Conservation (phyloP, 192 early-diverging fungal genomes). For the Entrophospora sp. region DNA sequence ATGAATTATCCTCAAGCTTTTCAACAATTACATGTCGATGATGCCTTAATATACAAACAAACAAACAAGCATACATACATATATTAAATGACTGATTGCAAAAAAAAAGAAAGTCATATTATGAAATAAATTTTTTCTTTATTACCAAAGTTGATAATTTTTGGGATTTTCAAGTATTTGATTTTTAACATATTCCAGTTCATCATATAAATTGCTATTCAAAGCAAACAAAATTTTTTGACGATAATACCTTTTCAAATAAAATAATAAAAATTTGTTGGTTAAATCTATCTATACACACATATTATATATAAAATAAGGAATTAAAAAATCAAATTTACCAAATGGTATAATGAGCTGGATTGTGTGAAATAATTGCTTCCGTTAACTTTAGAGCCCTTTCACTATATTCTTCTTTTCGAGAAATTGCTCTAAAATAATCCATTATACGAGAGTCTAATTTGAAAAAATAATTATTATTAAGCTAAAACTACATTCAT, state of each 20-base stretch:
- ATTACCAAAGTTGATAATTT: slow-evolving; percentile 92
- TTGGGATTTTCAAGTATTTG: slow-evolving; percentile 75
- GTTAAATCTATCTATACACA: background rate
- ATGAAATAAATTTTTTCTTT: background rate
- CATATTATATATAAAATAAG: background rate
- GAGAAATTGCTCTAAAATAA: slow-evolving; percentile 76
- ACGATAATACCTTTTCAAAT: slow-evolving; percentile 63
- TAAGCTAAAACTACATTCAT: no score
- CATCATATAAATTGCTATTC: slow-evolving; percentile 50
- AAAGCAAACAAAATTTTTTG: slow-evolving; percentile 68
- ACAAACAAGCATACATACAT: no score
- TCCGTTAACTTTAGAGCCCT: slow-evolving; percentile 77
- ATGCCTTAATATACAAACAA: slow-evolving; percentile 46
- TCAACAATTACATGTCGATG: slow-evolving; percentile 71
- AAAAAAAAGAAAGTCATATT: no score
- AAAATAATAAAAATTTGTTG: background rate
- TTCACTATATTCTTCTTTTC: slow-evolving; percentile 60
- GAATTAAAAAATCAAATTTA: slow-evolving; percentile 27
- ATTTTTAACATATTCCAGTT: slow-evolving; percentile 69
- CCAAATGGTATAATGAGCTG: slow-evolving; percentile 96
- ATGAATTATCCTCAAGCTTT: slow-evolving; percentile 37
- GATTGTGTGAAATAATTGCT: slow-evolving; percentile 73
- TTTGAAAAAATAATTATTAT: background rate
- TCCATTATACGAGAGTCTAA: slow-evolving; percentile 70
- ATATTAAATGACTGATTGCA: no score